Percentiles rank a stretch among this genome's conserved stretches.
phyloP scores from a whole-genome alignment of 148 eudicot genomes.

The Rhododendron griersonianum region DNA sequence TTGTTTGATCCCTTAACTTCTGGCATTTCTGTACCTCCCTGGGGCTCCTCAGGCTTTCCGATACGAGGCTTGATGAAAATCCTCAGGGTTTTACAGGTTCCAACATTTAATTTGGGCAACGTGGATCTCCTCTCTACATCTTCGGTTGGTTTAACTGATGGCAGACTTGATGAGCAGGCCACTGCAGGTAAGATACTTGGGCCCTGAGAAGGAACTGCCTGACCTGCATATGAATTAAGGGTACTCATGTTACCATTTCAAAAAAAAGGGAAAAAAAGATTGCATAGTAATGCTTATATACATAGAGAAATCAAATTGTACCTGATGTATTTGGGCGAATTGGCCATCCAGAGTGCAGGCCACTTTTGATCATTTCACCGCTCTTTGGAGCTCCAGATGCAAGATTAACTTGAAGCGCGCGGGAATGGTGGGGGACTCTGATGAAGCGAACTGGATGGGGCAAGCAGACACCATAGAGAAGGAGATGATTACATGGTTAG shows the following conservation, averaged over 20 bases:
- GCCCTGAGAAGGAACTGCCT: conserved; percentile 15
- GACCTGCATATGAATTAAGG: conserved; percentile 20
- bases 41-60: conserved; percentile 57
- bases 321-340: conserved; percentile 4
- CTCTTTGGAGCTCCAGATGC: too few relatives aligned
- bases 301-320: too few relatives aligned
- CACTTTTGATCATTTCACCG: too few relatives aligned
- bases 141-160: conserved; percentile 34
- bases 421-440: too few relatives aligned
- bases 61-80: conserved; percentile 71
- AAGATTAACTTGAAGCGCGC: too few relatives aligned
- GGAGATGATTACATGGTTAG: too few relatives aligned
- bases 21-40: conserved; percentile 59
- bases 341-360: conserved; percentile 21
- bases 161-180: conserved; percentile 10
- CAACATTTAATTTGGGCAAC: conserved; percentile 32
- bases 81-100: conserved; percentile 50
- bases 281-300: too few relatives aligned
- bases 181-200: conserved; percentile 10
- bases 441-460: too few relatives aligned
- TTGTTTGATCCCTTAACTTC: conserved; percentile 45
- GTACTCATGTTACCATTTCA: background rate
- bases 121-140: conserved; percentile 40
- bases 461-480: too few relatives aligned
- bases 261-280: too few relatives aligned